Evolutionary conservation across 129 eudicot genomes (phyloP), one percentile per base, ranked within the genome.

Genomic region (Chrysanthemum lavandulifolium): DNA sequence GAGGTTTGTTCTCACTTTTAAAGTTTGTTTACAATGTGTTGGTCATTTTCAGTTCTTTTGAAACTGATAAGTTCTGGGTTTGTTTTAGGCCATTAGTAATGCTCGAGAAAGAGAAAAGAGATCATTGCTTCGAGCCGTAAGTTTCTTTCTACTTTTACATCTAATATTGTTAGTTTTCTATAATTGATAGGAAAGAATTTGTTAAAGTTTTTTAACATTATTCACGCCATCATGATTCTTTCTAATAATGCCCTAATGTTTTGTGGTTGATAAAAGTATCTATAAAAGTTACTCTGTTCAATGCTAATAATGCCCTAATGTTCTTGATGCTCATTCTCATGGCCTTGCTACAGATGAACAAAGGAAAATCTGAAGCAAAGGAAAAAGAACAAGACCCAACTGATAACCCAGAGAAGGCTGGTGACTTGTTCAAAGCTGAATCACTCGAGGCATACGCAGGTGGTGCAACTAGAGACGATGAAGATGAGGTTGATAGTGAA

Each of bases 51-150:
- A 23, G 9, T 21, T 36, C 65, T 55, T 55, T 65, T 16, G 53
- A 59, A 23, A 13, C 51, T 54, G 64, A 47, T 65, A 64, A 14
- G 27, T n/a, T 1, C 29, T 54, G 21, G 31, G 60, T 64, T 73
- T 65, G 74, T 29, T 68, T 74, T 16, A 91, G 99, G 99, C 99
- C 40, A 84, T 95, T 54, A 86, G 85, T 80, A 95, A 95, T 82
- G 97, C 96, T 55, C 87, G 99, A 50, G 99, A 95, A 69, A 90
- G 99, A 79, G 99, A 95, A 4, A 85, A 90, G 73, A 88, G 99
- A 80, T 74, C 85, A n/a, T 76, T 95, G 78, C 78, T 95, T 56
- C 92, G 99, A 67, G 84, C 96, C 10, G 95, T 95, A 86, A 90
- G 96, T 71, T 50, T 73, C 60, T 63, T 61, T 63, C 6, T 40